Percentiles rank a stretch among this genome's conserved stretches.
phyloP scores from a whole-genome alignment of 345 rosid genomes.

The Euphorbia pulcherrima region DNA sequence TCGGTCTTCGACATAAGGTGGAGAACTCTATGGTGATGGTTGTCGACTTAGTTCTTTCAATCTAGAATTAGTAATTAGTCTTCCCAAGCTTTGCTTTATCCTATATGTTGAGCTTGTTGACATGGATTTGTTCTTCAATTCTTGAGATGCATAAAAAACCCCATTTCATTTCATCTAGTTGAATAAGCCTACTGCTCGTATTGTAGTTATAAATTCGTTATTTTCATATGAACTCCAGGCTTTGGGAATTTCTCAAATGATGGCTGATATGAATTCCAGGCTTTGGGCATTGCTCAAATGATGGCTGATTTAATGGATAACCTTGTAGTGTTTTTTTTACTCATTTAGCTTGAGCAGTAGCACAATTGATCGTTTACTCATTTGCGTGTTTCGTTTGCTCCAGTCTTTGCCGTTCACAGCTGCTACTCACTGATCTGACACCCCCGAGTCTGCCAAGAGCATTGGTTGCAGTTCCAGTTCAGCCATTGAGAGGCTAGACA shows the following conservation, averaged over 20 bases:
- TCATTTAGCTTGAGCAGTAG: no score
- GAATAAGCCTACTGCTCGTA: not conserved
- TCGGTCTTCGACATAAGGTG: conserved; percentile 24
- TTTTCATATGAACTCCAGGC: conserved; percentile 51
- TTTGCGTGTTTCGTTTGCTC: no score
- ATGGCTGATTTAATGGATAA: no score
- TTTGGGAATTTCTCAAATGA: conserved; percentile 84
- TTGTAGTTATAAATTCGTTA: conserved; percentile 1
- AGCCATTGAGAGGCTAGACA: no score
- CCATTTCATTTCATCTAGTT: not conserved
- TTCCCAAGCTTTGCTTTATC: not conserved
- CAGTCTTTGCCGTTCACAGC: no score
- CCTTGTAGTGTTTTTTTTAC: no score
- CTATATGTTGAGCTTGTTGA: not conserved
- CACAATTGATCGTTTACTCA: no score
- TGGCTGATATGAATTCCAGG: conserved; percentile 68
- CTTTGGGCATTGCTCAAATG: no score
- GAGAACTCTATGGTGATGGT: conserved; percentile 74
- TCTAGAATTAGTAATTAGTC: not conserved
- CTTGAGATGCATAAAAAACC: not conserved
- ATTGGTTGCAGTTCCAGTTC: no score
- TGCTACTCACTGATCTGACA: no score
- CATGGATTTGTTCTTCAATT: not conserved
- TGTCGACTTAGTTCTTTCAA: not conserved
- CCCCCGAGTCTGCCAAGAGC: no score